Conservation (phyloP, 495 filamentous ascomycete species). For the Penicillium soppii region DNA sequence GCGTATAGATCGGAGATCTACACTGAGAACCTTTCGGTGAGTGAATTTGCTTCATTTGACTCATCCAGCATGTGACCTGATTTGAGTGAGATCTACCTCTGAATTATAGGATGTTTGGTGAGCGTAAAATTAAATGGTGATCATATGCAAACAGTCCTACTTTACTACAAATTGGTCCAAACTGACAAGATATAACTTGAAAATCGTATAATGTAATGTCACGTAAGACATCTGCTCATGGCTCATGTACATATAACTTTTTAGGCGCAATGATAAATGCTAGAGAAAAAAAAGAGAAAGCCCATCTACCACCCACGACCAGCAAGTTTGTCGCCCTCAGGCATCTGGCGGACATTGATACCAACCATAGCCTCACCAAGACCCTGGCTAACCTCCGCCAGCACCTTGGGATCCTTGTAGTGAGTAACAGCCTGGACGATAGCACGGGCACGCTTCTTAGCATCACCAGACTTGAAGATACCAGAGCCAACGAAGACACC, state of each 20-base stretch:
- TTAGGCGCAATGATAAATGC: slow-evolving; percentile 11
- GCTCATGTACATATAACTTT: slow-evolving; percentile 24
- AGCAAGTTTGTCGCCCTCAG: slow-evolving; percentile 76
- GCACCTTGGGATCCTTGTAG: slow-evolving; percentile 78
- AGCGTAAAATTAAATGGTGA: no score
- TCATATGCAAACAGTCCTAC: no score
- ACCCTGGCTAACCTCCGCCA: slow-evolving; percentile 83
- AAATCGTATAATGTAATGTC: slow-evolving; percentile 8
- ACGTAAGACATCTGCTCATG: slow-evolving; percentile 15
- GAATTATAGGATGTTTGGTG: no score
- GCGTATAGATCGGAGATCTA: background rate
- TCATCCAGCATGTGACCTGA: no score
- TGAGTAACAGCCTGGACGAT: slow-evolving; percentile 95
- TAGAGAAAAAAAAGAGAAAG: slow-evolving; percentile 10
- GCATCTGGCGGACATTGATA: slow-evolving; percentile 75
- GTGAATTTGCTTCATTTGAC: no score
- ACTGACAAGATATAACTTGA: background rate
- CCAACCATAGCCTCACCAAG: slow-evolving; percentile 96
- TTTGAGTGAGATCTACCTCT: background rate
- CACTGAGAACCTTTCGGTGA: no score
- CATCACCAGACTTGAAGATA: slow-evolving; percentile 95
- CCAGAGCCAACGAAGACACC: slow-evolving; percentile 96
- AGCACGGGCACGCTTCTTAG: slow-evolving; percentile 80
- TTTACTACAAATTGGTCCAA: background rate
- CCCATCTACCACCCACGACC: slow-evolving; percentile 76